Base-by-base conservation (phyloP, 1,284 basidiomycete species). In the Phlebopus sp. region DNA sequence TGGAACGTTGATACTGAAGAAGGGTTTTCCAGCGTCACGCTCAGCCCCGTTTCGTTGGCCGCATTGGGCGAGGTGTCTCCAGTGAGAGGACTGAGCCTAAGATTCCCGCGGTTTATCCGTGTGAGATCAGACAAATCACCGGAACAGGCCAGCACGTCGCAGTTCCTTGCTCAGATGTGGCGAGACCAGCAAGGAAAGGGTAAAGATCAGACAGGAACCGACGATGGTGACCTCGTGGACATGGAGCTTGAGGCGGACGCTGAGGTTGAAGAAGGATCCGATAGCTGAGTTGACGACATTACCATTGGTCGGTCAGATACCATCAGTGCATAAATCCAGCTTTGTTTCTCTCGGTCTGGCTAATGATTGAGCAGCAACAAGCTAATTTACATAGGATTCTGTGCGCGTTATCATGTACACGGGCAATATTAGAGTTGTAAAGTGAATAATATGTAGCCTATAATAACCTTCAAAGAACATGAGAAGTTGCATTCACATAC, bases 101-200 rank as follows among this genome's bases (percentile, higher is more conserved):
- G 95, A 13, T 97, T 97, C 70, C 94, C 95, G 23, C 79, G 95
- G 36, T 97, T 96, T 69, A 74, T 96, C 50, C 78, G 77, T 52
- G 66, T 84, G 13, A 77, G 92, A 42, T 85, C 89, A 44, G 94
- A 97, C 70, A 97, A 95, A 68, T 64, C 65, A 14, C 74, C 88
- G 5, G 86, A 89, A 50, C 73, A 90, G 55, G 90, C 91, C 4
- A 96, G 88, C 47, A 82, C 83, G 3, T 78, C 90, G 1, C 79
- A 84, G 9, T 81, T 88, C 53, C 69, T 93, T 47, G 84, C 79
- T 14, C 74, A 77, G 13, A 81, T 92, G 68, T 92, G 81, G 68
- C 70, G 74, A 43, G 74, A 72, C 27, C 89, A 92, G 62, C 76
- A 81, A 54, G 69, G 64, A n/a, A 67, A 68, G 44, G 73, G 68